phyloP scores from a whole-genome alignment of 768 basidiomycete genomes.

The Paxillus involutus region DNA sequence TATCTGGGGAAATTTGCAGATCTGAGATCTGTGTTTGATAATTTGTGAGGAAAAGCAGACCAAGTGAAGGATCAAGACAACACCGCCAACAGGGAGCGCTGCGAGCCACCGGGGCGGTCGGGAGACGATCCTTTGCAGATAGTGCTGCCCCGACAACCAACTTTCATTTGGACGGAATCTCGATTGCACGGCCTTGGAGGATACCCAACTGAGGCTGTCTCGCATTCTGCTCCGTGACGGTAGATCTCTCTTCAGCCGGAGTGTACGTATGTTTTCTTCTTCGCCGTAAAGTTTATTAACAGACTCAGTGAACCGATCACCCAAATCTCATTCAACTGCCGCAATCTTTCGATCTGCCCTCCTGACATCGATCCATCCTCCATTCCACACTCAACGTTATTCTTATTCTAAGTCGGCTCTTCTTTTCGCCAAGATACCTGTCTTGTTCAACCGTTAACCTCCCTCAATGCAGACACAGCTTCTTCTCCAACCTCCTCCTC shows the following conservation, averaged over 20 bases:
- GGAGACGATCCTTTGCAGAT: background rate
- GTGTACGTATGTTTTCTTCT: slow-evolving; percentile 23
- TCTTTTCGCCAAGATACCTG: slow-evolving; percentile 7
- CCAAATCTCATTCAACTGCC: slow-evolving; percentile 24
- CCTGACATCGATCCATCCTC: slow-evolving; percentile 12
- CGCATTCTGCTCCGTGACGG: background rate
- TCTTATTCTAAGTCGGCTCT: slow-evolving; percentile 17
- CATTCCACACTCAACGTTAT: slow-evolving; percentile 15
- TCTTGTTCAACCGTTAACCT: slow-evolving; percentile 8
- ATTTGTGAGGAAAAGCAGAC: slow-evolving; percentile 4
- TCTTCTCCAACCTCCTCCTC: slow-evolving; percentile 27
- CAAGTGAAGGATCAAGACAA: background rate
- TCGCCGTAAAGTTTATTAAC: slow-evolving; percentile 30
- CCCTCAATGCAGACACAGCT: slow-evolving; percentile 25
- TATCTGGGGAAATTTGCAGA: background rate
- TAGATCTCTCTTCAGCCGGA: slow-evolving; percentile 9
- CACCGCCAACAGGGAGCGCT: background rate
- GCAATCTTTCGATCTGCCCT: slow-evolving; percentile 8
- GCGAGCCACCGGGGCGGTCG: background rate
- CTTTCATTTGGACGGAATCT: background rate
- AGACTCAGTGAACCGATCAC: slow-evolving; percentile 24
- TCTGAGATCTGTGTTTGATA: slow-evolving; percentile 12
- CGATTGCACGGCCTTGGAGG: background rate
- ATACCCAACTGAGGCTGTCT: slow-evolving; percentile 1
- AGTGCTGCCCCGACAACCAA: background rate